Base-by-base conservation (phyloP, 352 stramenopile species). In the Globisporangium cylindrosporum region DNA sequence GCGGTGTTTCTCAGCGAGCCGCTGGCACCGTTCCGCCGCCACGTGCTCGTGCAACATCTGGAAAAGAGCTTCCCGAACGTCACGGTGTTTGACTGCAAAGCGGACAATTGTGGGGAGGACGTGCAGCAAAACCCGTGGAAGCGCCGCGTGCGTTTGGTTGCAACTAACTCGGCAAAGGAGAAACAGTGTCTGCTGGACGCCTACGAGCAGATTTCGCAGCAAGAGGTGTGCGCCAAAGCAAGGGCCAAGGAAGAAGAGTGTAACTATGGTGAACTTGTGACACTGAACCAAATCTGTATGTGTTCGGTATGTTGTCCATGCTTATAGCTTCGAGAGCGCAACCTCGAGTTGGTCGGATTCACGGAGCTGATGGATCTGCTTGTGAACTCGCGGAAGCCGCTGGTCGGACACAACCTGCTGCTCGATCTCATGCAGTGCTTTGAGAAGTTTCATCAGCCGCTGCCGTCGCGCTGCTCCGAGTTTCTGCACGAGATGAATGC, bases 391-490 rank as follows among this genome's bases (percentile, higher is more conserved):
- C 66, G 67, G 9, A 86, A 86, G 63, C 84, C 86, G 4, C 73
- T 94, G 24, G 71, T 94, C 38, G 86, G 86, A 0, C 86, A 94
- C 73, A 94, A 94, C 71, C 73, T 92, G 75, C 77, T 92, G 18
- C 74, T 94, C n/a, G 86, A 94, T 55, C 69, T 90, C 61, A 87
- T 94, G 74, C 84, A 94, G 51, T 91, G 82, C 76, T 91, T 81
- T 67, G 80, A 86, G 49, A 94, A 92, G 58, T 94, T 94, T 66
- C 79, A 91, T 61, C 71, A 72, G 5, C 82, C 82, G 3, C 63
- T 92, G n/a, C 86, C 86, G 1, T 43, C 56, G 3, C 70, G 73
- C 9, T 94, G 86, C 68, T 67, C 82, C 7, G 71, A 76, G 43
- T 94, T 94, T 66, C 67, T 90, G 55, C 74, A 75, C 24, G 67